phyloP scores from a whole-genome alignment of 176 grass and related monocot species.

The Eremochloa ophiuroides region DNA sequence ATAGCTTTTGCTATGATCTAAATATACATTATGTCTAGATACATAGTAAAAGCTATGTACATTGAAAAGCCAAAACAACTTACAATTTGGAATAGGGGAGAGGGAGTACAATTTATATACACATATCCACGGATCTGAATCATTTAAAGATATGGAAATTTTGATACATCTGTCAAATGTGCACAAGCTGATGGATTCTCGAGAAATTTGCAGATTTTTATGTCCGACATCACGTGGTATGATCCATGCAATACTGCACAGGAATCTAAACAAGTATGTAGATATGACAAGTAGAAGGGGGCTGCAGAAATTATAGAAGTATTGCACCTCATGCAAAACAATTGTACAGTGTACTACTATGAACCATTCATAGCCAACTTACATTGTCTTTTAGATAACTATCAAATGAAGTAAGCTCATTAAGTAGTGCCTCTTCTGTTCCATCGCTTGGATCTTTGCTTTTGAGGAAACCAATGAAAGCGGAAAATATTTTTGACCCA shows the following conservation, averaged over 20 bases:
- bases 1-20: too few species aligned
- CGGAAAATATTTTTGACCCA: slow-evolving; percentile 88
- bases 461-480: slow-evolving; percentile 90
- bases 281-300: not conserved
- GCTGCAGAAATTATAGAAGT: not conserved
- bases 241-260: not conserved
- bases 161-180: not conserved
- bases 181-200: not conserved
- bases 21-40: too few species aligned
- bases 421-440: slow-evolving; percentile 65
- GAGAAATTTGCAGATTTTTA: not conserved
- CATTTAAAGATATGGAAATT: not conserved
- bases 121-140: not conserved
- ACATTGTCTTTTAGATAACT: slow-evolving; percentile 85
- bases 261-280: not conserved
- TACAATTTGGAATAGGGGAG: too few species aligned
- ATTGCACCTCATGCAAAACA: not conserved
- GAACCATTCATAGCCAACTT: slow-evolving; percentile 19
- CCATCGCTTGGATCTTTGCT: slow-evolving; percentile 79
- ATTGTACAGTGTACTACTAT: slow-evolving; percentile 2
- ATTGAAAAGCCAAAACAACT: too few species aligned
- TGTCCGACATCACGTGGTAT: not conserved
- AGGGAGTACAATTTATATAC: too few species aligned
- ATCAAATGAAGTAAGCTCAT: slow-evolving; percentile 61
- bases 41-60: too few species aligned